Base-by-base conservation (phyloP, 75 land plant genomes). In the Chamaecyparis obtusa region DNA sequence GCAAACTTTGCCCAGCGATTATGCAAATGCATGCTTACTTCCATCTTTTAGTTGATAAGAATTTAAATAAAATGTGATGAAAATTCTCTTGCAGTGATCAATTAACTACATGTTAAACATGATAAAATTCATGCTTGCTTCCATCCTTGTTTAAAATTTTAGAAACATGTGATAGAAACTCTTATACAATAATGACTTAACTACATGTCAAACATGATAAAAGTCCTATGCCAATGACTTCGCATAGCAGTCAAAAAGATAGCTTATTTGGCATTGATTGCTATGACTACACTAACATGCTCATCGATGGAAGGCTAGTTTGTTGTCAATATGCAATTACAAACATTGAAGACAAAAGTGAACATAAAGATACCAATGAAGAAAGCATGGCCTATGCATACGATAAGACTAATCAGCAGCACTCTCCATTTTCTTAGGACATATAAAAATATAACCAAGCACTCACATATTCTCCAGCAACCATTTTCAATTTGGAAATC, bases 1-100 rank as follows among this genome's bases (percentile, higher is more conserved):
- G 49, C 27, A 21, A 41, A 24, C 83, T 43, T 11, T 44, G 21
- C 49, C 43, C 11, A 19, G 27, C 44, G 48, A 43, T 80, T 43
- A 43, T 41, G 3, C 49, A 16, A 80, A 49, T 36, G 8, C 21
- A 77, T 77, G 17, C 36, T 1, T 19, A 77, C 79, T 37, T 77
- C 79, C 79, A 77, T 16, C 79, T 43, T 77, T n/a, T n/a, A n/a
- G n/a, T n/a, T n/a, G n/a, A n/a, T n/a, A n/a, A n/a, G n/a, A n/a
- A n/a, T n/a, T n/a, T n/a, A n/a, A n/a, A 37, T 35, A 78, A 39
- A 78, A 78, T 78, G 39, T 78, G 81, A 79, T 41, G 6, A 79
- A 14, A 21, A 19, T 16, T 16, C 24, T 9, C 46, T 43, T 79
- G 27, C 21, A 79, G 27, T 27, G 17, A 79, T 39, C n/a, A 43